Evolutionary conservation across 140 eudicot genomes (phyloP).

Genomic region (Oenanthe javanica): DNA sequence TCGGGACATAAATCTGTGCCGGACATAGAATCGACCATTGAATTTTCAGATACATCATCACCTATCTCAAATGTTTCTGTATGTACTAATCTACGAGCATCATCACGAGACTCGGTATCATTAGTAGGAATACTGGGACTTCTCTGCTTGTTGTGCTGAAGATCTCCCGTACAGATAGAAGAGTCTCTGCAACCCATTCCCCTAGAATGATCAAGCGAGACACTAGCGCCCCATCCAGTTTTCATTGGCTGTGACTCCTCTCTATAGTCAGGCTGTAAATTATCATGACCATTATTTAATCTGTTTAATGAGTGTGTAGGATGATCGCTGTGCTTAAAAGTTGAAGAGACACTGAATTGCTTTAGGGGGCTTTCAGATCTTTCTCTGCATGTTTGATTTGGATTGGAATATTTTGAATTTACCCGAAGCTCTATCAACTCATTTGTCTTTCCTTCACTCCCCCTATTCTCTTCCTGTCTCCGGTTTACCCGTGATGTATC

Average conservation of each 20-base stretch:
- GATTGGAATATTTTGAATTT: conserved; percentile 24
- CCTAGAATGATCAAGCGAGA: conserved; percentile 22
- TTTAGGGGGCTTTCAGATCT: conserved; percentile 28
- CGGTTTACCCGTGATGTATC: conserved; percentile 3
- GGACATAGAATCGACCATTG: conserved; percentile 65
- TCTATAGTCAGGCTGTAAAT: conserved; percentile 22
- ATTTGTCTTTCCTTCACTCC: conserved; percentile 21
- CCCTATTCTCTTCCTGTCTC: conserved; percentile 19
- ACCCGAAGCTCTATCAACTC: conserved; percentile 13
- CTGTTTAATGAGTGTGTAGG: conserved; percentile 17
- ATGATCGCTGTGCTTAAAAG: conserved; percentile 19
- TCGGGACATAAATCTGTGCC: conserved; percentile 74
- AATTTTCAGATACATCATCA: conserved; percentile 60
- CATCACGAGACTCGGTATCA: conserved; percentile 25
- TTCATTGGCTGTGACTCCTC: conserved; percentile 27
- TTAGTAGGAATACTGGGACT: conserved; percentile 31
- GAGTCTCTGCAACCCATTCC: conserved; percentile 22
- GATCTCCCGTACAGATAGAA: conserved; percentile 27
- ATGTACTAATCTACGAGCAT: conserved; percentile 13
- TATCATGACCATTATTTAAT: conserved; percentile 18
- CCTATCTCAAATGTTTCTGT: conserved; percentile 26
- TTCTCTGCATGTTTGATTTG: conserved; percentile 26
- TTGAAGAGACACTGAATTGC: conserved; percentile 30
- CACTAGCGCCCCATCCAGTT: conserved; percentile 32
- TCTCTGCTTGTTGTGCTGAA: conserved; percentile 33